A percentile compares a stretch with the other conserved stretches of the same genome.
These are phyloP conservation scores for Solanum megistacrolobum DNA, from an alignment of 257 asterid genomes.

Conservation along the genomic window DNA sequence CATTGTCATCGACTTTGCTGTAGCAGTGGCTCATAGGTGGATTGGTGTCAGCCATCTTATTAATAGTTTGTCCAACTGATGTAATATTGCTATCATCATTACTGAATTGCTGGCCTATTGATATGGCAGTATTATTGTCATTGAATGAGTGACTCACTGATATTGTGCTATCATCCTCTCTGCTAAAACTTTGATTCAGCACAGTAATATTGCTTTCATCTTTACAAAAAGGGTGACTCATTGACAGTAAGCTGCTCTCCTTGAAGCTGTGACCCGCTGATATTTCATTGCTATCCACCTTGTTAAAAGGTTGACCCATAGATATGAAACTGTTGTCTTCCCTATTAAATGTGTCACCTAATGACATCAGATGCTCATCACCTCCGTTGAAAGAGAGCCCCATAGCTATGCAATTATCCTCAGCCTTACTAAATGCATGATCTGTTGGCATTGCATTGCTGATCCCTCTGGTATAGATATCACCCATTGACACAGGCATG, in stretches of 20 bases:
- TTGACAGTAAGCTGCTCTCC: background rate
- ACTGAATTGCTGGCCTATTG: slow-evolving; percentile 1
- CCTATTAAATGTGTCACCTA: slow-evolving; percentile 6
- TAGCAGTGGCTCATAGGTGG: background rate
- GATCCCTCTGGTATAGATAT: slow-evolving; percentile 5
- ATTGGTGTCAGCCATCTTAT: background rate
- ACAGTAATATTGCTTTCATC: background rate
- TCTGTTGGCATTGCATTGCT: background rate
- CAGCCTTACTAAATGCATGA: slow-evolving; percentile 8
- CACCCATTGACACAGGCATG: slow-evolving; percentile 6
- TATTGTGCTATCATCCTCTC: background rate
- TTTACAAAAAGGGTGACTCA: slow-evolving; percentile 3
- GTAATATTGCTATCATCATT: slow-evolving; percentile 5
- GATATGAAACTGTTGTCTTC: slow-evolving; percentile 8
- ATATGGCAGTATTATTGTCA: background rate
- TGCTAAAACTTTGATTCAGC: slow-evolving; percentile 4
- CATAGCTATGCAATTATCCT: slow-evolving; percentile 3
- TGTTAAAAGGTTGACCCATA: slow-evolving; percentile 1
- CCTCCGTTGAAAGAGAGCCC: slow-evolving; percentile 11
- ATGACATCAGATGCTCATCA: slow-evolving; percentile 5
- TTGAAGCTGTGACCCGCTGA: slow-evolving; percentile 3
- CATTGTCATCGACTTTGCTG: background rate
- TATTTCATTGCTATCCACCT: background rate
- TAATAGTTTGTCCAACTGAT: background rate
- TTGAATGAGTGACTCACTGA: slow-evolving; percentile 2